phyloP scores from a whole-genome alignment of 176 grass and related monocot genomes.

The Oryza brachyantha region DNA sequence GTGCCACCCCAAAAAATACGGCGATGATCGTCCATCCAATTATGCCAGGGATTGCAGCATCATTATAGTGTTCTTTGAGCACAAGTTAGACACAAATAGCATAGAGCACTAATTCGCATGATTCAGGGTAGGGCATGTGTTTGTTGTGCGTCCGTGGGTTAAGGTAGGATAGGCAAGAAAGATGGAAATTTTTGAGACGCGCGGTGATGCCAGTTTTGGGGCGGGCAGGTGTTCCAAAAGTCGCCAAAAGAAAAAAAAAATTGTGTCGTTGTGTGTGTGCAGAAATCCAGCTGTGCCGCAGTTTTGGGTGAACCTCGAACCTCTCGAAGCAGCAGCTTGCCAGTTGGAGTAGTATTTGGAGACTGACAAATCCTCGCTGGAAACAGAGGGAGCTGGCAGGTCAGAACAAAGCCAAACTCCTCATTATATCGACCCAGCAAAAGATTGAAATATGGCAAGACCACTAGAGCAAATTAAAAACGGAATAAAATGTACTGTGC shows the following conservation, averaged over 20 bases:
- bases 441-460: neutral
- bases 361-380: conserved; percentile 12
- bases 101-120: neutral
- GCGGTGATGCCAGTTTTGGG: neutral
- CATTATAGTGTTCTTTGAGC: neutral
- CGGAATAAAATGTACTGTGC: too few species aligned
- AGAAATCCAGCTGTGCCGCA: conserved; percentile 11
- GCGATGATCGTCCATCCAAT: neutral
- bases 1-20: neutral
- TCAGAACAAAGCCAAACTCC: neutral
- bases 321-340: neutral
- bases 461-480: too few species aligned
- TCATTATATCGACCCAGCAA: neutral
- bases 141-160: neutral
- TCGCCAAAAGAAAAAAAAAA: too few species aligned
- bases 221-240: neutral
- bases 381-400: neutral
- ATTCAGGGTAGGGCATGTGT: neutral
- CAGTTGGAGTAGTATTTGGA: neutral
- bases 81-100: neutral
- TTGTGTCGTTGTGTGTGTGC: too few species aligned
- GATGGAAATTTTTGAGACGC: neutral
- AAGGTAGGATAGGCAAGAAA: neutral
- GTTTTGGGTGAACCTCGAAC: conserved; percentile 4
- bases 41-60: neutral